Base-by-base conservation (phyloP, 768 basidiomycete genomes). In the Naganishia onofrii region DNA sequence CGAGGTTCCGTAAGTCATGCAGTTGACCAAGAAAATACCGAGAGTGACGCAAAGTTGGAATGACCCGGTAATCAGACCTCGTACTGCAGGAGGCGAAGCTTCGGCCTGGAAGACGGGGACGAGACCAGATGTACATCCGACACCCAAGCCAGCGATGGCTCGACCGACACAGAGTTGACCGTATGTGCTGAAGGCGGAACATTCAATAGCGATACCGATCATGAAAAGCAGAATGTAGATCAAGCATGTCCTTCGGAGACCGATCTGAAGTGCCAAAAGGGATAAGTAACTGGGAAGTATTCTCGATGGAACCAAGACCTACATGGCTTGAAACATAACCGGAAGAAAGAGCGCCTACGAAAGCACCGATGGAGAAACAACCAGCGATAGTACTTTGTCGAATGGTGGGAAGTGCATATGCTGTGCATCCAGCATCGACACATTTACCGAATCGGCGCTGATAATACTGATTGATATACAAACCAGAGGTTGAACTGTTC, bases 41-140 rank as follows among this genome's bases (percentile, higher is more conserved):
- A 80, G 70, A 26, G 79, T 80, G n/a, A 80, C 77, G 60, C 76
- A 77, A 13, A 78, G 71, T 60, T 80, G 79, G 79, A 80, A 80
- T 68, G 74, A 76, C 53, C 78, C 76, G 64, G 78, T 79, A 52
- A 79, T 76, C 38, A 78, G 48, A 74, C 75, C 67, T 74, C 74
- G 72, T 72, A 69, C 75, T 63, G 70, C 57, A 28, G 75, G 70
- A 66, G 73, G 74, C 58, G 76, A 36, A 21, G 74, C 77, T 67
- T 80, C 76, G 26, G 77, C 76, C 58, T 79, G 78, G 71, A 74
- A 72, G 70, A 81, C 63, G 69, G 75, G 72, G 70, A 76, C 71
- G 52, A 74, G 65, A 71, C 74, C 74, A 63, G 76, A 77, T 13
- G 78, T 79, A 55, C 76, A 76, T 48, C 78, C 78, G 53, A 79